Evolutionary conservation across 2,329 filamentous ascomycete species (phyloP).

Genomic region (Colletotrichum costaricense): DNA sequence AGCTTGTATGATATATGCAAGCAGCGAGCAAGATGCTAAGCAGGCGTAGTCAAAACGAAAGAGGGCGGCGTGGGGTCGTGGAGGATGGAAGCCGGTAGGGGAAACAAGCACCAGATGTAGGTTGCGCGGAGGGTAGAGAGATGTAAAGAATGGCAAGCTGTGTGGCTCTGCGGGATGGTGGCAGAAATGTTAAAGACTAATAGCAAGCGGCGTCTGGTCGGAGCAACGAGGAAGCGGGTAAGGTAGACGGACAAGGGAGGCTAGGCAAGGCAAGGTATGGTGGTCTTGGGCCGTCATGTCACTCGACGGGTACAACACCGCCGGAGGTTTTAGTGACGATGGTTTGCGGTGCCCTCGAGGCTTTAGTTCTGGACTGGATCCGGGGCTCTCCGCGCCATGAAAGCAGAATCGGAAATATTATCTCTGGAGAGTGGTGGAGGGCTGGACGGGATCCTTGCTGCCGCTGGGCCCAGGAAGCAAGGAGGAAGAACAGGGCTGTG

Average conservation of each 20-base stretch:
- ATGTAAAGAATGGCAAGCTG: conserved; percentile 20
- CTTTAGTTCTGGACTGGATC: conserved; percentile 40
- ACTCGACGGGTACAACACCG: conserved; percentile 46
- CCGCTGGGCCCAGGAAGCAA: conserved; percentile 46
- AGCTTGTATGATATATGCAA: neutral
- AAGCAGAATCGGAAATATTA: conserved; percentile 63
- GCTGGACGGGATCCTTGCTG: conserved; percentile 45
- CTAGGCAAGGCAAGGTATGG: conserved; percentile 45
- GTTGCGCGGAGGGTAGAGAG: conserved; percentile 13
- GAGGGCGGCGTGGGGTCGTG: neutral
- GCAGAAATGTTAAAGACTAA: conserved; percentile 19
- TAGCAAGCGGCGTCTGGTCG: conserved; percentile 19
- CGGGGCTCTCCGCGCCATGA: conserved; percentile 56
- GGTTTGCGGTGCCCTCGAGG: conserved; percentile 42
- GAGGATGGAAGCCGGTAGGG: neutral
- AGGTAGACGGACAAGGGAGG: conserved; percentile 39
- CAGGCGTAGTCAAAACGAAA: neutral
- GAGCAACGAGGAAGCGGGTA: conserved; percentile 37
- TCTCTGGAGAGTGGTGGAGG: conserved; percentile 46
- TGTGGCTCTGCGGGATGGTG: conserved; percentile 30
- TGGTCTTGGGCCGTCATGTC: conserved; percentile 39
- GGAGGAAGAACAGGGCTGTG: conserved; percentile 51
- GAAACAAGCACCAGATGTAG: neutral
- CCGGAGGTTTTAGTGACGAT: conserved; percentile 45
- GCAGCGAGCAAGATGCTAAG: neutral